Conservation (phyloP, 208 protist species). For the Acanthamoeba castellanii region DNA sequence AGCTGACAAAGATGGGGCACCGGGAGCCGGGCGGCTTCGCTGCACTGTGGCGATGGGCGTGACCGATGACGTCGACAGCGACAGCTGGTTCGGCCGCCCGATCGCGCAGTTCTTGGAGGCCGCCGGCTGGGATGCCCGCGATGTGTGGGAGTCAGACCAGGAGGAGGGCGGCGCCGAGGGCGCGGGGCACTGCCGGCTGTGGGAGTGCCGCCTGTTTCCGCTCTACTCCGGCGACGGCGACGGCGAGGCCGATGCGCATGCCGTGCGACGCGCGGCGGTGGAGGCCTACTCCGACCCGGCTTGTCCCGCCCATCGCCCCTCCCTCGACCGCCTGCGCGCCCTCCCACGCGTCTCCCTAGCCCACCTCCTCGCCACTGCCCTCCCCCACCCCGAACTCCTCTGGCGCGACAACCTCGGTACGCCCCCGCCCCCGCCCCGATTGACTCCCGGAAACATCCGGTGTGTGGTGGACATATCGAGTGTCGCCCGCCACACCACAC, state of each 20-base stretch:
- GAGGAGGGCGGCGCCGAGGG: not conserved
- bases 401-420: not conserved
- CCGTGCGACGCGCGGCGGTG: not conserved
- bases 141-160: constrained; percentile 5
- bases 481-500: no score
- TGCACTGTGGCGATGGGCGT: not conserved
- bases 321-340: not conserved
- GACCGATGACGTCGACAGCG: not conserved
- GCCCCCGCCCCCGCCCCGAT: not conserved
- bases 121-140: not conserved
- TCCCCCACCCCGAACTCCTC: not conserved
- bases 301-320: not conserved
- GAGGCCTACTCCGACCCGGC: not conserved
- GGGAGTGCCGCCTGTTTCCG: constrained; percentile 9
- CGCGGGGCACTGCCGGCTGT: not conserved
- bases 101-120: not conserved
- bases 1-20: not conserved
- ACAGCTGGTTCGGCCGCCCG: not conserved
- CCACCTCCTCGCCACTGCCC: not conserved
- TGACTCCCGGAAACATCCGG: no score
- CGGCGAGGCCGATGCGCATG: not conserved
- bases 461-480: no score
- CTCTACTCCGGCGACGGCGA: no score
- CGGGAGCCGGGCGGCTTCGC: no score
- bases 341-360: not conserved